Conservation (phyloP, 805 yeast species). For the Cyberlindnera suaveolens region DNA sequence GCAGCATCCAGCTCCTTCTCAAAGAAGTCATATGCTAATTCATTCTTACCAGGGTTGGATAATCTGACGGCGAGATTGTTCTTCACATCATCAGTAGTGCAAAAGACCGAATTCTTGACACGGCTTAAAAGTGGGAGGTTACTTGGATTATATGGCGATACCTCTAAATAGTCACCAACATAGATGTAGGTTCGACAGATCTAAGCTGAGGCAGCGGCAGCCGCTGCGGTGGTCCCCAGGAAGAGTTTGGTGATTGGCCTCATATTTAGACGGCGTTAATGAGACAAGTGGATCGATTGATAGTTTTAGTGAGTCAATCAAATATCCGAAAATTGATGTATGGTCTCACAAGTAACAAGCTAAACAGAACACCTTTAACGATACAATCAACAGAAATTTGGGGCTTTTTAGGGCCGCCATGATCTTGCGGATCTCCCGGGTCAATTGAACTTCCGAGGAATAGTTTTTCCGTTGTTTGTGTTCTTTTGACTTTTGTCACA, state of each 20-base stretch:
- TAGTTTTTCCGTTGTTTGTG: not conserved
- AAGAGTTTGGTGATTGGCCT: conserved; percentile 1
- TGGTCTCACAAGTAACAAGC: too few species aligned
- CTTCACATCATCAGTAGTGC: conserved; percentile 8
- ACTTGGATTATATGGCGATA: conserved; percentile 7
- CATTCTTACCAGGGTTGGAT: conserved; percentile 14
- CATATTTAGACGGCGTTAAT: not conserved
- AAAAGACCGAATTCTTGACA: conserved; percentile 4
- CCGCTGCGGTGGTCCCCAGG: conserved; percentile 2
- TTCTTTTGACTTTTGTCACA: not conserved
- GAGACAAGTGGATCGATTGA: too few species aligned
- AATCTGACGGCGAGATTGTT: conserved; percentile 5
- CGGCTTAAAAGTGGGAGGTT: not conserved
- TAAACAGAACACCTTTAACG: too few species aligned
- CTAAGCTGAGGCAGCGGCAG: conserved; percentile 7
- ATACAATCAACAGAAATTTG: too few species aligned
- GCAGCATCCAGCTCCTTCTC: conserved; percentile 15
- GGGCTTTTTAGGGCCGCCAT: too few species aligned
- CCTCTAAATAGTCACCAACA: conserved; percentile 13
- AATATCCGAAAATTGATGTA: too few species aligned
- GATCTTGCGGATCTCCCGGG: too few species aligned
- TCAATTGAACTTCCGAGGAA: too few species aligned
- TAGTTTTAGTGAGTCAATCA: too few species aligned
- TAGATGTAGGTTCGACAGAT: conserved; percentile 11
- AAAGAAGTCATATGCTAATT: conserved; percentile 13